Conservation (phyloP, 2,329 filamentous ascomycete species). For the Aspergillus fumigatus region DNA sequence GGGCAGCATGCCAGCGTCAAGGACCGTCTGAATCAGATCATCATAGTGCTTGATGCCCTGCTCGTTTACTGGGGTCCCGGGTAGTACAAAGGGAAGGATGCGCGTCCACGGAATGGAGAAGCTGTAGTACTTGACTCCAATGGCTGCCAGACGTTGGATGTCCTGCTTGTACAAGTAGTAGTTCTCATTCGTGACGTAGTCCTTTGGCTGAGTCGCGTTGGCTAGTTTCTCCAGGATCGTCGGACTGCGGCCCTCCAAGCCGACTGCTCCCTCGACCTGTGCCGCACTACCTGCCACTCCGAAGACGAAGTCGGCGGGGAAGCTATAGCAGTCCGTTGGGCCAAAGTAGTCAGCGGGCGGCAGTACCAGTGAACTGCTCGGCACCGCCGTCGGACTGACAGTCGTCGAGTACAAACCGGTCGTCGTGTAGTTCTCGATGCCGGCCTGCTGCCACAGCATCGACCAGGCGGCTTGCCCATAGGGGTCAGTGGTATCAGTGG, state of each 20-base stretch:
- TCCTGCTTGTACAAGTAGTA: constrained; percentile 51
- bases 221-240: constrained; percentile 37
- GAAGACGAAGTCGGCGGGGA: constrained; percentile 40
- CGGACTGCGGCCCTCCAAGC: constrained; percentile 37
- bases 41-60: constrained; percentile 46
- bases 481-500: constrained; percentile 24
- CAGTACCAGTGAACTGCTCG: constrained; percentile 51
- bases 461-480: constrained; percentile 37
- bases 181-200: constrained; percentile 49
- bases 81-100: constrained; percentile 46
- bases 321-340: constrained; percentile 31
- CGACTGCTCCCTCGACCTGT: constrained; percentile 44
- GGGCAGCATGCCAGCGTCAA: constrained; percentile 42
- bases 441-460: constrained; percentile 28
- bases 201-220: constrained; percentile 30
- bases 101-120: constrained; percentile 49
- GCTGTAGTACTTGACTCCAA: constrained; percentile 37
- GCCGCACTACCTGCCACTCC: constrained; percentile 41
- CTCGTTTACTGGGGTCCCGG: constrained; percentile 44
- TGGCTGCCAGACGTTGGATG: constrained; percentile 33
- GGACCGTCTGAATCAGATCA: constrained; percentile 42
- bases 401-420: constrained; percentile 48
- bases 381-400: constrained; percentile 52
- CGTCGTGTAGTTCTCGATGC: constrained; percentile 29
- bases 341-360: constrained; percentile 51